A percentile compares a stretch with the other conserved stretches of the same genome.
Conservation (phyloP, 352 stramenopile species). For the Phytopythium boreale region DNA sequence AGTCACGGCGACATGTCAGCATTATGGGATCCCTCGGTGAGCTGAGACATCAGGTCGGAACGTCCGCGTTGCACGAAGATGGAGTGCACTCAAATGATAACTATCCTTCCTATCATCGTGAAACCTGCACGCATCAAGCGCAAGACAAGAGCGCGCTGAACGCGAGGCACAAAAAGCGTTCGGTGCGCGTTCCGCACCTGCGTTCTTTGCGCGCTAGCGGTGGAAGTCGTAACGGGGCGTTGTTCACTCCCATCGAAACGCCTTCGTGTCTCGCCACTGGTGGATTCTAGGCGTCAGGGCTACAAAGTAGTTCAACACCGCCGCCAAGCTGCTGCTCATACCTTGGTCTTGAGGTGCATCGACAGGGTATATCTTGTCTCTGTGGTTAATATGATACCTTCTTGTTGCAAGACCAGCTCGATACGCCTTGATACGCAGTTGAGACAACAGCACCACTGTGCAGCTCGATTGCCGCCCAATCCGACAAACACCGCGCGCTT, state of each 20-base stretch:
- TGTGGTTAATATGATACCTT: too few species aligned
- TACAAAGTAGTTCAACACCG: too few species aligned
- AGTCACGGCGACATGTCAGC: background rate
- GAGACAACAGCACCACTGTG: too few species aligned
- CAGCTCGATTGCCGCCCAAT: too few species aligned
- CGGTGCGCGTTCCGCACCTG: background rate
- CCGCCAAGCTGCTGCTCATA: too few species aligned
- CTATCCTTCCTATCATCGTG: background rate
- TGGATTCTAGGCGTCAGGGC: too few species aligned
- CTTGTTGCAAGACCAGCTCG: background rate
- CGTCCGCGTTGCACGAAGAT: background rate
- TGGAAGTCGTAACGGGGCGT: background rate
- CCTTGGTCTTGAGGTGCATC: too few species aligned
- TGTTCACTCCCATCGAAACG: background rate
- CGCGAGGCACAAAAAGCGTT: background rate
- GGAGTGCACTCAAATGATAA: too few species aligned
- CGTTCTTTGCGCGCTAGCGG: background rate
- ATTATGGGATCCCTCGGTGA: background rate
- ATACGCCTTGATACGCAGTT: background rate
- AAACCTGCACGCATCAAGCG: too few species aligned
- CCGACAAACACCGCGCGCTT: too few species aligned
- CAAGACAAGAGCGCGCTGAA: too few species aligned
- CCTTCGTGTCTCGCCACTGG: background rate
- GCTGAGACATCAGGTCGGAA: background rate
- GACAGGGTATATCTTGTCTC: too few species aligned